Evolutionary conservation across 371 early-diverging fungal genomes (phyloP).

Genomic region (Mortierella sp.): DNA sequence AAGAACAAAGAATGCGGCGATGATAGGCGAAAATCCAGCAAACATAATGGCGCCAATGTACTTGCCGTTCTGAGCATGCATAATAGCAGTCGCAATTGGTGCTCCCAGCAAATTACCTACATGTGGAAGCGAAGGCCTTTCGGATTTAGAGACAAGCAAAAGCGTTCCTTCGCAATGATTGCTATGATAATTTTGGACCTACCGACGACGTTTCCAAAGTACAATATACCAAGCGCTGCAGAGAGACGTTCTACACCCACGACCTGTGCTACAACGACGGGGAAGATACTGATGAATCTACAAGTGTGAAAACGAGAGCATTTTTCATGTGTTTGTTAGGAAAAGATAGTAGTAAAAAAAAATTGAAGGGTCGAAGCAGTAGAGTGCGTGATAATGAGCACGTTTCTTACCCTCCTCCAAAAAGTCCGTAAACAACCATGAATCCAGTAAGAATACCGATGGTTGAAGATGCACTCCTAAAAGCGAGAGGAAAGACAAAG

Average conservation of each 20-base stretch:
- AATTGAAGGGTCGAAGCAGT: no score
- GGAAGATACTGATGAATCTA: constrained; percentile 60
- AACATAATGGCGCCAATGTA: constrained; percentile 50
- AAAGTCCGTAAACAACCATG: constrained; percentile 61
- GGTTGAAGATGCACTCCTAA: constrained; percentile 26
- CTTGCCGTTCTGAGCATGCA: constrained; percentile 29
- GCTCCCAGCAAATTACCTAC: constrained; percentile 58
- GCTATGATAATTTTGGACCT: constrained; percentile 30
- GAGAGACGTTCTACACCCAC: constrained; percentile 65
- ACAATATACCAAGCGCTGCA: constrained; percentile 64
- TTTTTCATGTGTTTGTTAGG: background rate
- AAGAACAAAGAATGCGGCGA: constrained; percentile 37
- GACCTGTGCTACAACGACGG: constrained; percentile 63
- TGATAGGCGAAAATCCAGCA: constrained; percentile 32
- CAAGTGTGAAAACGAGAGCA: background rate
- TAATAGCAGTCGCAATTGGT: constrained; percentile 57
- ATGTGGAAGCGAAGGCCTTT: no score
- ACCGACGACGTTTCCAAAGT: constrained; percentile 60
- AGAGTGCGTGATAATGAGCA: background rate
- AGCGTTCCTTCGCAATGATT: no score
- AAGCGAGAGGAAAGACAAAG: background rate
- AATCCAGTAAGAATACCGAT: constrained; percentile 29
- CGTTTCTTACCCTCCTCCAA: constrained; percentile 61
- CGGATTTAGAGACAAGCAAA: no score
- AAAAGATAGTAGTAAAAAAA: no score